Percentiles rank a stretch among this genome's conserved stretches.
Conservation (phyloP, 2,329 filamentous ascomycete species). For the Penicillium freii region DNA sequence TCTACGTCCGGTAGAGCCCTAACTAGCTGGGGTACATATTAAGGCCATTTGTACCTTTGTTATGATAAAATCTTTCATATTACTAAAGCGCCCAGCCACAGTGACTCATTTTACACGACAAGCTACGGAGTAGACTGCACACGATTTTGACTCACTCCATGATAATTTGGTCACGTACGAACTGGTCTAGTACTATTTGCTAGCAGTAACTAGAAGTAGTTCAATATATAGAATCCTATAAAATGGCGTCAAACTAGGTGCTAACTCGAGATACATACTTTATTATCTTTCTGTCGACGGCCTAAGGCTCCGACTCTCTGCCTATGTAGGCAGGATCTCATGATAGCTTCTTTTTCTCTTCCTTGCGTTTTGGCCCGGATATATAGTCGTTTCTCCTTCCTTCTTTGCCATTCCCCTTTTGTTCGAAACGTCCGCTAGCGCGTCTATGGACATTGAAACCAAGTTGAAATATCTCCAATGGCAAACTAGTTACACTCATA, state of each 20-base stretch:
- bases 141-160: not conserved
- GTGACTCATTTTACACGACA: not conserved
- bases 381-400: not conserved
- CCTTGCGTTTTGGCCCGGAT: not conserved
- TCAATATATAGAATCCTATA: not conserved
- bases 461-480: slow-evolving; percentile 13
- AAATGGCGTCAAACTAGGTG: not conserved
- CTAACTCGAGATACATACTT: not conserved
- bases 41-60: not conserved
- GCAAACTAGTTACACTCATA: slow-evolving; percentile 4
- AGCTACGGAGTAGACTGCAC: not conserved
- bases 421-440: not conserved
- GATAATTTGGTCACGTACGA: not conserved
- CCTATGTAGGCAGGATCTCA: not conserved
- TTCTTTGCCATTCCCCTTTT: not conserved
- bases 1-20: no score
- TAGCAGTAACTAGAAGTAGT: not conserved
- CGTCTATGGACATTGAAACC: not conserved
- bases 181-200: not conserved
- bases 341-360: not conserved
- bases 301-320: not conserved
- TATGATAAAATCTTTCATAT: not conserved
- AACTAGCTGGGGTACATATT: no score
- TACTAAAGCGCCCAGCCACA: not conserved
- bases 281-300: not conserved